Percentiles rank a stretch among this genome's conserved stretches.
These are phyloP conservation scores for Lathyrus aphaca DNA, from an alignment of 306 rosid species.

Conservation along the genomic window DNA sequence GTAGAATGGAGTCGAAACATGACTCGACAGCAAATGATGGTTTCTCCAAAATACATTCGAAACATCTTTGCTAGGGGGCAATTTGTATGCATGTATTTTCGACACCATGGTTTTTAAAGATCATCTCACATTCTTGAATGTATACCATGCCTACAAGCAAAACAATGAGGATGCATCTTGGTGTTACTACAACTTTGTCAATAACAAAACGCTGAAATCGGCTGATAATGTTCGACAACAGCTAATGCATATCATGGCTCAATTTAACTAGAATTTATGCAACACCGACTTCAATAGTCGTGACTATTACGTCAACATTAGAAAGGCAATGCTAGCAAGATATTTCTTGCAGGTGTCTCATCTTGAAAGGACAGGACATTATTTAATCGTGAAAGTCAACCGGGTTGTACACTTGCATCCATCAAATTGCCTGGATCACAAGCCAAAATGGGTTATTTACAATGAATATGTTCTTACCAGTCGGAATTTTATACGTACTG, in stretches of 20 bases:
- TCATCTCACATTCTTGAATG: conserved; percentile 93
- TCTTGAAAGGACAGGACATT: conserved; percentile 90
- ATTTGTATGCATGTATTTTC: too few relatives aligned
- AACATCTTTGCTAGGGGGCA: too few relatives aligned
- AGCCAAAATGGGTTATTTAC: conserved; percentile 96
- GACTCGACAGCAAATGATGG: too few relatives aligned
- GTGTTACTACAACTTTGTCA: conserved; percentile 90
- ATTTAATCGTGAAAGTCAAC: conserved; percentile 91
- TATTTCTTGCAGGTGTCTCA: conserved; percentile 99
- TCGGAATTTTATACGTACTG: conserved; percentile 91
- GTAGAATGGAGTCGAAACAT: too few relatives aligned
- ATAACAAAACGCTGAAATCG: conserved; percentile 77
- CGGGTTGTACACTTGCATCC: conserved; percentile 98
- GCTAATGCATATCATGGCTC: conserved; percentile 82
- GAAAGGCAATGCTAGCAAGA: conserved; percentile 95
- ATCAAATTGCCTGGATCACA: conserved; percentile 94
- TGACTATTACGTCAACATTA: conserved; percentile 85
- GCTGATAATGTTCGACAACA: conserved; percentile 96
- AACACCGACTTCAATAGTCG: conserved; percentile 91
- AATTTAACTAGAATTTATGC: conserved; percentile 83
- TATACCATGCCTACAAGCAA: conserved; percentile 95
- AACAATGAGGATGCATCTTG: conserved; percentile 88
- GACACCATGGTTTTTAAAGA: too few relatives aligned
- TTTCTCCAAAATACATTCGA: too few relatives aligned
- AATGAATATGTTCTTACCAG: conserved; percentile 88